Conservation (phyloP, 2,329 filamentous ascomycete genomes). For the Fusarium ambrosium region DNA sequence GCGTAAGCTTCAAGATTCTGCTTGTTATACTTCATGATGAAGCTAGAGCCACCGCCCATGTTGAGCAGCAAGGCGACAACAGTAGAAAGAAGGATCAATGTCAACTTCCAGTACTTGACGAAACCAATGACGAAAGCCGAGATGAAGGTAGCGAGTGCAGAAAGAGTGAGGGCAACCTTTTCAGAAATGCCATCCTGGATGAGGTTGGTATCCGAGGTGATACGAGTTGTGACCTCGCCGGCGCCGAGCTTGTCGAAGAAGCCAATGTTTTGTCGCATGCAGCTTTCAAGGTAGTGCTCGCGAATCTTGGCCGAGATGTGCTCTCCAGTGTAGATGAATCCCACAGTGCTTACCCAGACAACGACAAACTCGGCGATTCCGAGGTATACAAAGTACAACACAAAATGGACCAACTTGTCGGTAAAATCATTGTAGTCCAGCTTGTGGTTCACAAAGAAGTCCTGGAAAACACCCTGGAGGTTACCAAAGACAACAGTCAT, state of each 20-base stretch:
- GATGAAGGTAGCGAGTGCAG: slow-evolving; percentile 84
- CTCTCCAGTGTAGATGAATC: slow-evolving; percentile 90
- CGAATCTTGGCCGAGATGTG: slow-evolving; percentile 84
- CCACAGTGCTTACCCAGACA: slow-evolving; percentile 82
- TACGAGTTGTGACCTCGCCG: slow-evolving; percentile 93
- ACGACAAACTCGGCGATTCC: slow-evolving; percentile 84
- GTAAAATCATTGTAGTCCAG: slow-evolving; percentile 70
- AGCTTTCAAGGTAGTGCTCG: slow-evolving; percentile 85
- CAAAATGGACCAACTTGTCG: slow-evolving; percentile 70
- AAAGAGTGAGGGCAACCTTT: slow-evolving; percentile 84
- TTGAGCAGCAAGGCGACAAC: slow-evolving; percentile 83
- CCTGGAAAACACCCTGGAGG: slow-evolving; percentile 78
- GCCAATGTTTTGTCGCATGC: slow-evolving; percentile 88
- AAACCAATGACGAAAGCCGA: slow-evolving; percentile 93
- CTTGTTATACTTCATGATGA: slow-evolving; percentile 87
- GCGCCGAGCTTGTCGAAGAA: slow-evolving; percentile 95
- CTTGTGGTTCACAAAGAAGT: slow-evolving; percentile 63
- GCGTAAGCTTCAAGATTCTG: slow-evolving; percentile 84
- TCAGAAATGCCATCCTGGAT: slow-evolving; percentile 95
- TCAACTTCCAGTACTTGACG: slow-evolving; percentile 92
- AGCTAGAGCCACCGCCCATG: slow-evolving; percentile 80
- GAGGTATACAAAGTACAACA: slow-evolving; percentile 89
- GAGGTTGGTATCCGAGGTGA: slow-evolving; percentile 93
- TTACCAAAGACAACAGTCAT: slow-evolving; percentile 88
- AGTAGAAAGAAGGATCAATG: slow-evolving; percentile 86